Base-by-base conservation (phyloP, 2,329 filamentous ascomycete genomes). In the Trichoderma pleuroti region DNA sequence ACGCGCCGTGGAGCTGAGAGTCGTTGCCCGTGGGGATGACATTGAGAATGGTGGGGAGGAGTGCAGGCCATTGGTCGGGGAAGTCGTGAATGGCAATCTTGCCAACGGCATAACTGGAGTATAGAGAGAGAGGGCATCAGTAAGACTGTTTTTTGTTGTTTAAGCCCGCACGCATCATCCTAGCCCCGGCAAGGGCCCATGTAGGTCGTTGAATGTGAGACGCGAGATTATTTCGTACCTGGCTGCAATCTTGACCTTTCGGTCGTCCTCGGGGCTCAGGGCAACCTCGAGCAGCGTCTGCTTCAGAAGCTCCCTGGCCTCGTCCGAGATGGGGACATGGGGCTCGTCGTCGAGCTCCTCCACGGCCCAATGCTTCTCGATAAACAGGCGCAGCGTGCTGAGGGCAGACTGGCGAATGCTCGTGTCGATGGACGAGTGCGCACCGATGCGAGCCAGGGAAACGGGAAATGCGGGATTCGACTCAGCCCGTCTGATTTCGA, bases 41-140 rank as follows among this genome's bases (percentile, higher is more conserved):
- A 56, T 88, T 87, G 72, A 99, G 87, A 54, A 98, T 86, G 39
- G 90, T 88, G 26, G 93, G 93, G 34, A 99, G 88, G 56, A 99
- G 88, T 74, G 89, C 88, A n/a, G 94, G 93, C 96, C 96, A 99
- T 77, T 94, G 88, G 72, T 98, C 93, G 67, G 96, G 96, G 78
- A 97, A 98, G 83, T 99, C 96, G 77, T 91, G 89, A 73, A 90
- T 92, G 70, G 96, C 96, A 75, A 99, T 97, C 83, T 97, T 98
- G 84, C 94, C 95, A 73, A 98, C 93, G 6, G 92, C 87, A 75
- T 87, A 89, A 80, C 89, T 90, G 70, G 3, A 34, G 28, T 21
- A 4, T n/a, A n/a, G n/a, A n/a, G 26, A 10, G 21, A 54, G 7
- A 54, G 11, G n/a, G 36, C 8, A 26, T 26, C 24, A 18, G 28